Evolutionary conservation across 371 early-diverging fungal genomes (phyloP).

Genomic region (Mucor piriformis): DNA sequence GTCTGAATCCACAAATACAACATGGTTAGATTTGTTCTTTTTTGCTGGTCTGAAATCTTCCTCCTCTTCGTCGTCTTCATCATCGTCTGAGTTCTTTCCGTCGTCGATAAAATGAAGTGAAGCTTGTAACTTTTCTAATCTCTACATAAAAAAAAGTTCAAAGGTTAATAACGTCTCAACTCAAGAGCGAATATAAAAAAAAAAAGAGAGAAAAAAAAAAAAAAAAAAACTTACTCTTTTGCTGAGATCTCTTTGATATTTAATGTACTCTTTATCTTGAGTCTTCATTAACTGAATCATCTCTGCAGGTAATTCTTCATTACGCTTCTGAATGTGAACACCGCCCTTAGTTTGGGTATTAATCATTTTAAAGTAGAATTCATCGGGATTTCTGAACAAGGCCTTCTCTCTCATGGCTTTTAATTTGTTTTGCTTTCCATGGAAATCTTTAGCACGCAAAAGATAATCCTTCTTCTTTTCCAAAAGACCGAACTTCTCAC

Average conservation of each 20-base stretch:
- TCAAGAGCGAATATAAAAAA: too few species aligned
- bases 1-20: constrained; percentile 89
- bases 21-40: constrained; percentile 67
- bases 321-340: constrained; percentile 78
- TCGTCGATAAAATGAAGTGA: constrained; percentile 68
- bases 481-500: constrained; percentile 80
- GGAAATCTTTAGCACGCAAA: constrained; percentile 91
- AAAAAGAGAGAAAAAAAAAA: too few species aligned
- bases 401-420: constrained; percentile 88
- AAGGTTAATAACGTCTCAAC: not conserved
- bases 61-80: constrained; percentile 48
- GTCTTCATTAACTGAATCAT: constrained; percentile 85
- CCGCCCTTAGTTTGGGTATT: constrained; percentile 81
- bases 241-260: constrained; percentile 79
- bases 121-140: constrained; percentile 74
- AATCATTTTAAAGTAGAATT: constrained; percentile 98
- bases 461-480: constrained; percentile 98
- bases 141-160: constrained; percentile 34
- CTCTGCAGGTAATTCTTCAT: constrained; percentile 74
- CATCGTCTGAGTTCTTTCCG: constrained; percentile 31
- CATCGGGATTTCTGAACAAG: constrained; percentile 89
- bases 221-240: constrained; percentile 54
- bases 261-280: constrained; percentile 89
- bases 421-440: constrained; percentile 82
- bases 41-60: constrained; percentile 26